phyloP scores from a whole-genome alignment of 352 stramenopile genomes.

The Phytophthora agathidicida region DNA sequence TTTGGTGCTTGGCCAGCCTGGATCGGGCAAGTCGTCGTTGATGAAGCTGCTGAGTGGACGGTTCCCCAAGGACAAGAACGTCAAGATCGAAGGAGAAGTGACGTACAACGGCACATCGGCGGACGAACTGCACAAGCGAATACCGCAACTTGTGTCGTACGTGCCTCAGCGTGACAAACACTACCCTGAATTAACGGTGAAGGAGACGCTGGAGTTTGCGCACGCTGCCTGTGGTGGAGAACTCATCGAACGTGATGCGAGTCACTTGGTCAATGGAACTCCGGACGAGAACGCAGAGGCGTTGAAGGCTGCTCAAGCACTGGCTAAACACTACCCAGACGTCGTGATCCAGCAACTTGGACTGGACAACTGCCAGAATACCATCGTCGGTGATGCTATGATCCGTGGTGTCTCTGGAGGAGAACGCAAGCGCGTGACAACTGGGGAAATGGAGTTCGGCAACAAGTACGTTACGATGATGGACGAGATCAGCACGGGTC shows the following conservation, averaged over 20 bases:
- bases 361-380: conserved; percentile 36
- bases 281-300: not conserved
- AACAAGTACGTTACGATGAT: conserved; percentile 78
- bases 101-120: conserved; percentile 17
- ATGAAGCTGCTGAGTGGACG: conserved; percentile 37
- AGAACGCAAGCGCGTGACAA: too few relatives aligned
- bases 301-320: not conserved
- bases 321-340: conserved; percentile 8
- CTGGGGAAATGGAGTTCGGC: conserved; percentile 84
- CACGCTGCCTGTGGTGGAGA: conserved; percentile 21
- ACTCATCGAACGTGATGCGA: not conserved
- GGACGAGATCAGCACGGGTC: conserved; percentile 92
- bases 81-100: conserved; percentile 27
- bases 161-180: conserved; percentile 35
- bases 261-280: not conserved
- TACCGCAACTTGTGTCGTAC: conserved; percentile 35
- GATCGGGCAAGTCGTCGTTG: conserved; percentile 25
- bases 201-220: too few relatives aligned
- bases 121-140: conserved; percentile 5
- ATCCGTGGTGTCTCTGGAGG: conserved; percentile 59
- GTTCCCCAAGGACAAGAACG: conserved; percentile 24
- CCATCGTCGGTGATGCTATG: conserved; percentile 53
- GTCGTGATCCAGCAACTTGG: conserved; percentile 13
- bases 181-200: conserved; percentile 25
- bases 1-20: conserved; percentile 19